Base-by-base conservation (phyloP, 1,284 basidiomycete genomes). In the Jaminaea rosea region DNA sequence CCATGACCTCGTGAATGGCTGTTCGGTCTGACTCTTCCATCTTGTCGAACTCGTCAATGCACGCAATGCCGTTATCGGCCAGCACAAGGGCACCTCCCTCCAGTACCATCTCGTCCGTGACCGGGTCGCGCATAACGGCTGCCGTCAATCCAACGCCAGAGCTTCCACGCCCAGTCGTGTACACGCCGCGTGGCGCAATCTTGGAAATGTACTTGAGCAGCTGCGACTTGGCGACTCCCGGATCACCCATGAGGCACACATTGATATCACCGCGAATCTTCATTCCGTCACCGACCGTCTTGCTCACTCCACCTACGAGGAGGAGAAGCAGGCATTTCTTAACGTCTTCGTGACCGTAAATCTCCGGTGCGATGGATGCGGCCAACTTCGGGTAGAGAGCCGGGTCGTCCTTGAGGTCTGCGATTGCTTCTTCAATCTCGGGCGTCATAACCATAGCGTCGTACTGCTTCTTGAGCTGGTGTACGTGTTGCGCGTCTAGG, bases 21-120 rank as follows among this genome's bases (percentile, higher is more conserved):
- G 88, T 92, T 45, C 94, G 82, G 8, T 93, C 97, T 0, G 90
- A 84, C 68, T 98, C 93, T 1, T 87, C 87, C 93, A 98, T 98
- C 76, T 98, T 98, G 78, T 98, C 94, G 68, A 98, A 98, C 76
- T 97, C 93, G 72, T 98, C 93, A 64, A 98, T 98, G 74, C 94
- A 98, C 76, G 94, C 98, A 4, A 97, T 90, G 75, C 93, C 93
- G 2, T 93, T 93, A 64, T 98, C 94, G 65, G 88, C 92, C 49
- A 98, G 78, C 1, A 98, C 94, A 3, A 98, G 82, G 0, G 94
- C 93, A 65, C 93, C 93, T 78, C 90, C 92, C 73, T 98, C 93
- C 49, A 98, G 80, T 4, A 98, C 94, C 15, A 98, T 82, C 73
- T 98, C 93, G 77, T 94, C 96, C 32, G 90, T 89, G 75, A 98